Base-by-base conservation (phyloP, 345 rosid species). In the Theobroma cacao region DNA sequence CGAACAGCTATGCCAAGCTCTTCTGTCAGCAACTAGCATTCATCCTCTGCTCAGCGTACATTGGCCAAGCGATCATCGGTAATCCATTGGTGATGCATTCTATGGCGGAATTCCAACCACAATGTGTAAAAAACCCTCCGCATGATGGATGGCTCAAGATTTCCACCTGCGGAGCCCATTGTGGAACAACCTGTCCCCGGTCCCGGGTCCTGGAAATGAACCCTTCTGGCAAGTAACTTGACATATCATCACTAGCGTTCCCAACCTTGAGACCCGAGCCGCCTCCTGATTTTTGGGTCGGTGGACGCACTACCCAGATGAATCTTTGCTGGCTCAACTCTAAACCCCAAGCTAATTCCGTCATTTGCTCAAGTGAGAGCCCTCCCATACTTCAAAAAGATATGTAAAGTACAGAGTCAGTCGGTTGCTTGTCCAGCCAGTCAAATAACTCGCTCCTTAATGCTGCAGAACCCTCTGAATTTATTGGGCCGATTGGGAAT, bases 331-430 rank as follows among this genome's bases (percentile, higher is more conserved):
- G 78, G 77, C 97, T 90, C 62, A 85, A 59, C 81, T 91, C 92
- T 69, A 93, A 80, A 0, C 94, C 94, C 92, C 89, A 91, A 2
- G 97, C 95, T 63, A 93, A 40, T 76, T 93, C 93, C 1, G 60
- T 81, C 69, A 82, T 67, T 48, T 93, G 92, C 55, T 85, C 80
- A 0, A 69, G 11, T 8, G 95, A 77, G 12, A 89, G 41, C 5
- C 90, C 82, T 4, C 92, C 96, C 1, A 93, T 91, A 31, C 94
- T 93, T 12, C 97, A 95, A 22, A 91, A 88, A 0, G 90, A 89
- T 10, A 93, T 85, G 28, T 83, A 90, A n/a, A 93, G 38, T 31
- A 90, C 95, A 6, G 95, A 91, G 14, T 84, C 79, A 7, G 36
- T 36, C 0, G 91, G 92, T 62, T 91, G 93, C 50, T 47, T 53